Evolutionary conservation across 352 stramenopile species (phyloP).

Genomic region (Phytophthora capsici): DNA sequence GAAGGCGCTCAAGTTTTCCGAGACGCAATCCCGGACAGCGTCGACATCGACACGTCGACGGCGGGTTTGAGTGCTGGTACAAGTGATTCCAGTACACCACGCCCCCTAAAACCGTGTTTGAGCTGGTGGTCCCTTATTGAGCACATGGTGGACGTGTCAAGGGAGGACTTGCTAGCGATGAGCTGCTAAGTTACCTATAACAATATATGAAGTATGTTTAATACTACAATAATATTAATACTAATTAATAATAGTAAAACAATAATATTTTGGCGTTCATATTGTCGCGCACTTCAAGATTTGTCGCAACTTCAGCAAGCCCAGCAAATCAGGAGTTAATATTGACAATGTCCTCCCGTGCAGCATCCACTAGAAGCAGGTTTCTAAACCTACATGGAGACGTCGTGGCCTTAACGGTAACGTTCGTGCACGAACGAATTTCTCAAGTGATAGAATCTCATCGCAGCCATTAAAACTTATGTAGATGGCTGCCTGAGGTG

Average conservation of each 20-base stretch:
- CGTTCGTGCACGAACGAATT: background rate
- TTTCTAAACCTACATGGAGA: background rate
- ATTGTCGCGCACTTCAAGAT: background rate
- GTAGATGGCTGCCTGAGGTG: constrained; percentile 2
- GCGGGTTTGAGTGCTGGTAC: background rate
- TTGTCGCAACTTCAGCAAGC: background rate
- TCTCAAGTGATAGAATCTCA: background rate
- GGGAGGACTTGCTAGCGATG: constrained; percentile 13
- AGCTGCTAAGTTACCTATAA: constrained; percentile 15
- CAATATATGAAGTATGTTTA: too few species aligned
- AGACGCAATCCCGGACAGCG: constrained; percentile 2
- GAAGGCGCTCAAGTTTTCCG: constrained; percentile 2
- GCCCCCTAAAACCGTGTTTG: background rate
- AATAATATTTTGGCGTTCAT: too few species aligned
- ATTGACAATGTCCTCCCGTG: too few species aligned
- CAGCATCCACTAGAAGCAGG: too few species aligned
- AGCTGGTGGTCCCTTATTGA: constrained; percentile 25
- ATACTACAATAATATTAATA: background rate
- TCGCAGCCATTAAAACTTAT: background rate
- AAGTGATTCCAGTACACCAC: background rate
- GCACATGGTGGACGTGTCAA: constrained; percentile 10
- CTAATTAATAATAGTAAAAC: too few species aligned
- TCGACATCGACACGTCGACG: background rate
- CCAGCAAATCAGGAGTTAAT: background rate
- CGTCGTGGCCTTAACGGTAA: background rate